A percentile compares a stretch with the other conserved stretches of the same genome.
These are phyloP conservation scores for Aegilops longissima DNA, from an alignment of 176 grass and related monocot species.

Conservation along the genomic window DNA sequence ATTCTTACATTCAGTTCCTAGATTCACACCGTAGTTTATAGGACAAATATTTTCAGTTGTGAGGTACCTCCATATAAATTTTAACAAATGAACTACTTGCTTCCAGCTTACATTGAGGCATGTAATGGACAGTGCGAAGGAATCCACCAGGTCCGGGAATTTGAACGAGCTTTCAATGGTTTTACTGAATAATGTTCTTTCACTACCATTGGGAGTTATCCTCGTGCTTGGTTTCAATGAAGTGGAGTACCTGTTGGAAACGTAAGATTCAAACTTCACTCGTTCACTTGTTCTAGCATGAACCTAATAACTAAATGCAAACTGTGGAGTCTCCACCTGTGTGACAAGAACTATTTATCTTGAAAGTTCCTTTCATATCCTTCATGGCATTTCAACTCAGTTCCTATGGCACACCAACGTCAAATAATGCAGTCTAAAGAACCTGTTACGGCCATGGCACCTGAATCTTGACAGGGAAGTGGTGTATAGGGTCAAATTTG, in stretches of 20 bases:
- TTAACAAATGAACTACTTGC: constrained; percentile 29
- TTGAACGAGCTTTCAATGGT: constrained; percentile 98
- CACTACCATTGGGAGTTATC: constrained; percentile 77
- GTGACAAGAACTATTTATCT: not conserved
- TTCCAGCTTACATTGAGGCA: constrained; percentile 87
- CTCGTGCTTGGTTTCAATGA: constrained; percentile 84
- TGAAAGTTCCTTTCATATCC: not conserved
- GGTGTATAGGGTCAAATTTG: not conserved
- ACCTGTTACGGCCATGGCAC: not conserved
- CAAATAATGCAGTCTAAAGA: not conserved
- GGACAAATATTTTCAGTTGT: not conserved
- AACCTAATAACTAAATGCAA: constrained; percentile 6
- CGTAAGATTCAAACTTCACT: constrained; percentile 60
- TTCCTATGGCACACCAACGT: not conserved
- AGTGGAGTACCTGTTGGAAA: constrained; percentile 76
- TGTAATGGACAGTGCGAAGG: constrained; percentile 97
- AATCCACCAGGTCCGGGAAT: constrained; percentile 89
- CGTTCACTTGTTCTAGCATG: not conserved
- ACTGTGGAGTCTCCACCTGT: not conserved
- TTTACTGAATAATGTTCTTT: constrained; percentile 88
- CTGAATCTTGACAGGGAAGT: not conserved
- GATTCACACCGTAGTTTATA: not conserved
- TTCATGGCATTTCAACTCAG: not conserved
- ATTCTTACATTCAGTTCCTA: not conserved
- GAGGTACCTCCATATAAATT: constrained; percentile 8